Base-by-base conservation (phyloP, 768 basidiomycete genomes). In the Xerocomus brunneocitrinus region DNA sequence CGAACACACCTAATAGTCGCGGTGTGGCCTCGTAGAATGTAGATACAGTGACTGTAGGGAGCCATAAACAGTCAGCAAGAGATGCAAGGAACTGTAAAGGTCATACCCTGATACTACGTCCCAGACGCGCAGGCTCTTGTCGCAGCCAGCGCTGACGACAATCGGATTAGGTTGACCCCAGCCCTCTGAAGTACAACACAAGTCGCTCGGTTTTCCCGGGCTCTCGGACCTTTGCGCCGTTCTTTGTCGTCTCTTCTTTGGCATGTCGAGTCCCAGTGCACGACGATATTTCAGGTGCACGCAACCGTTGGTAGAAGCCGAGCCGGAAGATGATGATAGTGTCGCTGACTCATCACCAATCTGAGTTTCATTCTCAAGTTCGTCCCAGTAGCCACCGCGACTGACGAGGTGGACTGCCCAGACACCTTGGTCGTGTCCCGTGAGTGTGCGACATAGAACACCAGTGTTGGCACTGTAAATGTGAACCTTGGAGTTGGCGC, bases 1-100 rank as follows among this genome's bases (percentile, higher is more conserved):
- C 89, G 91, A 52, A 95, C 76, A 68, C 93, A 97, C 30, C 95
- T 84, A 47, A 98, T 87, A 1, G 95, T 98, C 0, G 92, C 90
- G 0, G 83, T 82, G 70, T 98, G 95, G 0, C 95, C 95, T 1
- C 77, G 73, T 8, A 99, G 78, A 16, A 83, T 76, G 65, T 95
- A 88, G 12, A 93, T 79, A 61, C 89, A 91, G 57, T 81, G 77
- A 8, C 79, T 80, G 47, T 8, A 47, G 10, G 27, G 4, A 39
- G 5, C 3, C 1, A 5, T 40, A 16, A 51, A 60, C 24, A 69
- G 55, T 30, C 5, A 13, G 40, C 1, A 25, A 40, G 19, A 50
- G 35, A 36, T 1, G 10, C 25, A 56, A 24, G 14, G 22, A 14
- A 28, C 7, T 0, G 16, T 10, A 31, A 38, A 24, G 16, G 3